These are phyloP conservation scores for Symbiodinium pilosum DNA, from an alignment of 73 alveolate genomes.

Conservation along the genomic window DNA sequence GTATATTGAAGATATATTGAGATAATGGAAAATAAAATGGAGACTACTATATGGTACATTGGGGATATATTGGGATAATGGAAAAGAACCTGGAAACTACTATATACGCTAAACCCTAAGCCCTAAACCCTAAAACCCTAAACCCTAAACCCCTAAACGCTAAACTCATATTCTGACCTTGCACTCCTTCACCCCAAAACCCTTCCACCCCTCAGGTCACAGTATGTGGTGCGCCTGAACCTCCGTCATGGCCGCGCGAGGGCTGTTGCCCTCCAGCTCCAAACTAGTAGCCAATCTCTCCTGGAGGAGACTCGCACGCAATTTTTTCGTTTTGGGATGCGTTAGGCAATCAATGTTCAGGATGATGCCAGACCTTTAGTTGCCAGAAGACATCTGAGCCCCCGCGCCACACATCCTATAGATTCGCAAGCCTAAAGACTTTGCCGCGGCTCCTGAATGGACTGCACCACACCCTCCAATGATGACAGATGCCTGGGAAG, in stretches of 20 bases:
- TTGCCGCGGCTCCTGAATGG: background rate
- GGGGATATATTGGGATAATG: background rate
- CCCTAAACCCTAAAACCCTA: background rate
- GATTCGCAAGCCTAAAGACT: too few species aligned
- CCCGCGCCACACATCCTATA: too few species aligned
- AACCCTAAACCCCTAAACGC: background rate
- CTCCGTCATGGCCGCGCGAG: slow-evolving; percentile 21
- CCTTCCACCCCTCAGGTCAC: background rate
- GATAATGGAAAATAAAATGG: too few species aligned
- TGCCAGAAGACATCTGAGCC: too few species aligned
- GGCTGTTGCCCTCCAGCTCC: slow-evolving; percentile 7
- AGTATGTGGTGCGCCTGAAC: background rate
- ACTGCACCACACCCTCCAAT: slow-evolving; percentile 27
- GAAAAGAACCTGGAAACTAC: background rate
- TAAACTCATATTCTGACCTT: background rate
- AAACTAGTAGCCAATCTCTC: background rate
- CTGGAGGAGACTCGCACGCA: background rate
- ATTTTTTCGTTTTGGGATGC: background rate
- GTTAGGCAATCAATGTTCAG: too few species aligned
- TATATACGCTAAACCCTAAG: background rate
- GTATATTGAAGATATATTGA: background rate
- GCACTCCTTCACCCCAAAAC: background rate
- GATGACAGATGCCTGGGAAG: background rate
- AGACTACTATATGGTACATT: too few species aligned
- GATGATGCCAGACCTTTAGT: too few species aligned